Evolutionary conservation across 2,329 filamentous ascomycete genomes (phyloP), one percentile per base, ranked within the genome.

Genomic region (Metarhizium anisopliae): DNA sequence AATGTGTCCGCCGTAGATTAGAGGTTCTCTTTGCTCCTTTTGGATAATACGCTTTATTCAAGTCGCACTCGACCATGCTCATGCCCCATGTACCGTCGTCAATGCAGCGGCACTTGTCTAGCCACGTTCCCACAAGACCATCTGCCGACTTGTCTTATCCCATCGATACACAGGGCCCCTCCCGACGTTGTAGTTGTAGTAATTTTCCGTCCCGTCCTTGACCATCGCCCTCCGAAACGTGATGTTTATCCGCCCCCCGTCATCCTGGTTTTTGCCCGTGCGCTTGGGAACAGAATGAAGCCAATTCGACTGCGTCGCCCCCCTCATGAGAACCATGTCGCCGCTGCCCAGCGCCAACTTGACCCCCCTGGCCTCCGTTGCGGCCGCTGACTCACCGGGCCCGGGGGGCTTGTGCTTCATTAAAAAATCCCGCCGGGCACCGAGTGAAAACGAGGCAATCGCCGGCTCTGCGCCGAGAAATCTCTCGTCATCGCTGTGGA

Each of bases 161-260:
- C 89, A 92, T 63, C 77, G 78, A 67, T 83, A 86, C n/a, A 86
- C 80, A 1, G 74, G 77, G 1, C 89, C 88, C 43, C 70, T 77
- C 0, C 89, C 88, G 52, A 92, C 86, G 70, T 93, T 93, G 70
- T 93, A 93, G 65, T 84, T 82, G 68, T 93, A 91, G 68, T 93
- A 92, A 68, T 93, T 93, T 63, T 90, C 85, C 32, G 87, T 92
- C 1, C 87, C 88, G 3, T 75, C 86, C 61, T 80, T 86, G 25
- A 87, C 77, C 75, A 90, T 77, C 25, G 86, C 89, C 61, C 78
- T 79, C 32, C 89, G 75, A 65, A 92, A 90, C 0, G 89, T 93
- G 59, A 93, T 91, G 65, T 93, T 93, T 62, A 87, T 85, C 51
- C 84, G 74, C 2, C 83, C 83, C 29, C 83, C 80, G 35, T 86